Base-by-base conservation (phyloP, 164 flowering plant genomes). In the Piper longum region DNA sequence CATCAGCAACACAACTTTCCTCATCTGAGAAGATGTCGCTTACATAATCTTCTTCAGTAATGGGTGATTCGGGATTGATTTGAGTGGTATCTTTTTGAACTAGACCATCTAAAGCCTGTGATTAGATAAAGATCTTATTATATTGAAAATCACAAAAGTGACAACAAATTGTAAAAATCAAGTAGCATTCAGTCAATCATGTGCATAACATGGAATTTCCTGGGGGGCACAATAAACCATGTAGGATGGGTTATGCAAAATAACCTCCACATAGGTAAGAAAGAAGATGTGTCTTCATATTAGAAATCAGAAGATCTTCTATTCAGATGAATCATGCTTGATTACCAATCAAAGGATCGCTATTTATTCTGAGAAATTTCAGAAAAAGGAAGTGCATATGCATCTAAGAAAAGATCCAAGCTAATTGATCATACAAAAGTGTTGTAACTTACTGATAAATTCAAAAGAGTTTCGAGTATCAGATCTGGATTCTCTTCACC, bases 91-190 rank as follows among this genome's bases (percentile, higher is more conserved):
- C 67, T 66, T 63, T 73, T 43, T 73, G 65, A 64, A 82, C 76
- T 70, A 82, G 73, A 42, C 77, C 70, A 69, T 82, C 89, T 71
- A 84, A 73, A 45, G 77, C 85, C 95, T 91, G 52, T 9, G 14
- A 48, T 48, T 9, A 48, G 14, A 48, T 26, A 48, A 2, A 48
- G 12, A 48, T 48, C 52, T 5, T 9, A 48, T 48, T 9, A 9
- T 2, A 48, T 2, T 48, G 52, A 14, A 8, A 48, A 48, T 48
- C 11, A 2, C 14, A 5, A 3, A 3, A 48, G 14, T 14, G 8
- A 9, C 9, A 48, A 9, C 9, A 14, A 2, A 48, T 48, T 48
- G 3, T 48, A 11, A 12, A 12, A 48, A 48, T 9, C 14, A 9
- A 48, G 7, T 44, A 44, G 9, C 12, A 48, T 48, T 9, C 11